These are phyloP conservation scores for Aspergillus sp. DNA, from an alignment of 2,329 filamentous ascomycete species.

Conservation along the genomic window DNA sequence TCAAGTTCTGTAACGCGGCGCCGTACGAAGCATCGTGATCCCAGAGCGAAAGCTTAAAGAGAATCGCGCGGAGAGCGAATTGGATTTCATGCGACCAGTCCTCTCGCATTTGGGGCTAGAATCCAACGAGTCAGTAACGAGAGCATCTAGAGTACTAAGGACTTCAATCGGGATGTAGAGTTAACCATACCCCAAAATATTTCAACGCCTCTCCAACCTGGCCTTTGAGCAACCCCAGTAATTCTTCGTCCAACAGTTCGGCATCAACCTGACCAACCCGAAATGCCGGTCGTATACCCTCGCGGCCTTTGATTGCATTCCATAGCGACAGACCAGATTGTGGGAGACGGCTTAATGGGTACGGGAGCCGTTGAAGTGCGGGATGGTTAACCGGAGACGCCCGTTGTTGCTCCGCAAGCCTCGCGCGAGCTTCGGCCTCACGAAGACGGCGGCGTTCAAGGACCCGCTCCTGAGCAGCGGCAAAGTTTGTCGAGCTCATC, in stretches of 20 bases:
- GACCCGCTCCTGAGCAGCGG: constrained; percentile 84
- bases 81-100: constrained; percentile 87
- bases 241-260: constrained; percentile 89
- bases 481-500: constrained; percentile 69
- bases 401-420: constrained; percentile 43
- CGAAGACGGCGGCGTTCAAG: constrained; percentile 75
- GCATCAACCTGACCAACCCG: constrained; percentile 95
- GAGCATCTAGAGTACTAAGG: not conserved
- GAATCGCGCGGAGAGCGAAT: constrained; percentile 69
- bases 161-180: not conserved
- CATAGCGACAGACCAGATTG: constrained; percentile 53
- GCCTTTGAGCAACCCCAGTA: constrained; percentile 77
- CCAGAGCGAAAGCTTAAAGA: constrained; percentile 97
- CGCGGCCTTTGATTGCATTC: constrained; percentile 70
- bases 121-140: constrained; percentile 8
- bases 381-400: constrained; percentile 54
- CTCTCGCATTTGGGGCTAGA: constrained; percentile 66
- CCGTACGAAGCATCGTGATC: constrained; percentile 95
- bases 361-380: constrained; percentile 59
- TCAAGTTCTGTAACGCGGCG: constrained; percentile 85
- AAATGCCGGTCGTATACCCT: constrained; percentile 81
- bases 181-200: constrained; percentile 67
- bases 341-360: constrained; percentile 60
- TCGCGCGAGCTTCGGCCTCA: constrained; percentile 64
- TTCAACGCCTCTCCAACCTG: constrained; percentile 88